Evolutionary conservation across 257 asterid species (phyloP), one percentile per base, ranked within the genome.

Genomic region (Linderniella brevidens): DNA sequence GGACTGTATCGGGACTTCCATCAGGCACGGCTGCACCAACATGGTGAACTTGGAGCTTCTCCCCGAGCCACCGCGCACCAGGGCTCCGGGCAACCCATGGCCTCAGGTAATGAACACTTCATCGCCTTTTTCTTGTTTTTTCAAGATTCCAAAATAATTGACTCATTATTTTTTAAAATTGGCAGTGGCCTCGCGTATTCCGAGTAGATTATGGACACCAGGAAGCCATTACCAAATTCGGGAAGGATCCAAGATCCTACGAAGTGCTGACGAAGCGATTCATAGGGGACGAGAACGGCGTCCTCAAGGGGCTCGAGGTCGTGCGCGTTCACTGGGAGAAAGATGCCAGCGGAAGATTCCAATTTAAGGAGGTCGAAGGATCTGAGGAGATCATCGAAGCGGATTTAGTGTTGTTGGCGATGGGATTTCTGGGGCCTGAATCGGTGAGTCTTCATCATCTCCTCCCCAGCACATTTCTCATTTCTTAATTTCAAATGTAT

Each of bases 401-500:
- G 3, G 96, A 90, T 67, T 50, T 90, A 36, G 96, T 82, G 54
- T 54, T 90, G 48, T 79, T 90, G 25, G 99, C 99, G 25, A 90
- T 90, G 99, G 99, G 99, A 1, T 90, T 90, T 81, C 94, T 90
- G 51, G 96, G 99, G 29, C 99, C 99, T 19, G 99, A 90, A 61
- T 67, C 85, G 83, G 99, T 90, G 57, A 46, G 35, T 13, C 12
- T 17, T 17, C 4, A 44, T 13, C 13, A 44, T 9, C 3, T 39
- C 15, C 40, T 37, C 40, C 11, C 40, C 8, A 37, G 40, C 40
- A 37, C 11, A 37, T 6, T 11, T 6, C 40, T 37, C 15, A 10
- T 39, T 11, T 13, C 43, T 10, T 39, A 39, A 39, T 1, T 3
- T 25, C 32, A 25, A 25, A 25, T 25, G 6, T 25, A 25, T 25